Base-by-base conservation (phyloP, 495 filamentous ascomycete species). In the Podospora fimiseda region DNA sequence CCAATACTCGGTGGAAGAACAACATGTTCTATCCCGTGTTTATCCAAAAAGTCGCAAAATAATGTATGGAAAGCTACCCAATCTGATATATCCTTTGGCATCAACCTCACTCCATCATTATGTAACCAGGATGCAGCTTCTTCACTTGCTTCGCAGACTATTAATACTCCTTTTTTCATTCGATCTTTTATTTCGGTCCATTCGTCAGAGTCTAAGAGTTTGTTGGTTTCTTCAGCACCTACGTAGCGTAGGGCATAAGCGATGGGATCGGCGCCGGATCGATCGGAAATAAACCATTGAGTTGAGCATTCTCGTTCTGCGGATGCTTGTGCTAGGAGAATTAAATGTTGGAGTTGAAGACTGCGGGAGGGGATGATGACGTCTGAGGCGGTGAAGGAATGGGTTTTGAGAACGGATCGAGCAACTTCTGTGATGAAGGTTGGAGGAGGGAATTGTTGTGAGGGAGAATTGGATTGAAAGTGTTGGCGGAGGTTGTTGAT, bases 61-160 rank as follows among this genome's bases (percentile, higher is more conserved):
- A 56, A 16, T 0, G 20, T 41, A 46, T 80, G 65, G 15, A 74
- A 53, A 2, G 56, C 48, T 20, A 52, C 43, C 74, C 76, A 79
- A 14, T 75, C 72, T 9, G 60, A 52, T 2, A 38, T 13, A 43
- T 66, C 62, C 19, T 59, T 44, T 6, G 76, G 74, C 76, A 78
- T 81, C 53, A 79, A 50, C 49, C 78, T 59, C 22, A 76, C 67
- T 1, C 78, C 78, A 38, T 79, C 78, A 56, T 79, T 70, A 3
- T 58, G 51, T 11, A 80, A 48, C 74, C 73, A 79, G 21, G 51
- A 52, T 9, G 48, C 60, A 7, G 20, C 51, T 15, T 13, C 24
- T 2, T 8, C 1, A 0, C 66, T 69, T 14, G 72, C 62, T 50
- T 78, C 69, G 49, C 75, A 79, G 0, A 80, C 57, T 36, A 79